Base-by-base conservation (phyloP, 2,329 filamentous ascomycete genomes). In the Aspergillus fischeri region DNA sequence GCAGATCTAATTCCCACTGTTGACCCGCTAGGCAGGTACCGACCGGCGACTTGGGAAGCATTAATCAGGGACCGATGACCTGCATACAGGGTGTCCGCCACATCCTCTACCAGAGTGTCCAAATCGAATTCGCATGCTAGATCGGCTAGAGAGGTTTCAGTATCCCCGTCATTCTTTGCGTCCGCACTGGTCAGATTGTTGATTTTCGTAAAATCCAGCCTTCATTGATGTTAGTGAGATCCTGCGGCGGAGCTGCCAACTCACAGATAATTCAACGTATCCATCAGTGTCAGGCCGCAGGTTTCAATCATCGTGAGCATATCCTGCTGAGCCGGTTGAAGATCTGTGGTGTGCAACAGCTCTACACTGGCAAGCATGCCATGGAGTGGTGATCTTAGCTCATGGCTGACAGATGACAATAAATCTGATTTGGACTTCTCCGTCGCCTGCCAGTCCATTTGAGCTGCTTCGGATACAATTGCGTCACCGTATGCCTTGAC, bases 351-450 rank as follows among this genome's bases (percentile, higher is more conserved):
- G 3, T 75, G 72, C 3, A 83, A 63, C 5, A 83, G 74, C 58
- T 83, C 81, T 1, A 77, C 71, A n/a, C 77, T 81, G 1, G 78
- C 80, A 17, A 79, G 68, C 35, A 78, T 75, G 28, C 77, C 80
- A 53, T 78, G 81, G 41, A 77, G 67, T 24, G 75, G 81, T 38
- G 67, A 77, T 4, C 80, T 71, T 7, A 83, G 69, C 59, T 84
- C 81, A 61, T 83, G 81, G 28, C 75, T 79, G 27, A 83, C 79
- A 0, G 76, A 79, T 0, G 78, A 77, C 17, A 84, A 76, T 47
- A 84, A 81, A 11, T 81, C 80, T 0, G 76, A 76, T 57, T 84
- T 83, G 9, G 78, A 75, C 52, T 75, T 75, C 41, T 81, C 78
- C 1, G 66, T 68, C 2, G 67, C 61, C 3, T 54, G 65, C 58